These are phyloP conservation scores for Capillidium rhysosporum DNA, from an alignment of 371 early-diverging fungal genomes.

Conservation along the genomic window DNA sequence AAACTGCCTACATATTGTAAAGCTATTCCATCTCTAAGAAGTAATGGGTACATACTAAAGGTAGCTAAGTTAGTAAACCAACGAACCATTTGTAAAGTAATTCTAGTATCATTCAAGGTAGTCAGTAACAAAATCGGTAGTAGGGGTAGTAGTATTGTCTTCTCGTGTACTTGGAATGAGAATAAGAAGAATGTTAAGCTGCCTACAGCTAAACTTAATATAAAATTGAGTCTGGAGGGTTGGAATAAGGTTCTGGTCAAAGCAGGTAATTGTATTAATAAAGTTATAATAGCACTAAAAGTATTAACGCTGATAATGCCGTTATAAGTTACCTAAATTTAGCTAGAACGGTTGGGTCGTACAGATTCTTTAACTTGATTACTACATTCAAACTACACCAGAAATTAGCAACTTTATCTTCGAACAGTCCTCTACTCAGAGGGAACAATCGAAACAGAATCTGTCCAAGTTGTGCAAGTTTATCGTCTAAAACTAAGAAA, in stretches of 20 bases:
- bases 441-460: conserved; percentile 75
- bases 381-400: conserved; percentile 85
- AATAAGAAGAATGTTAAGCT: conserved; percentile 81
- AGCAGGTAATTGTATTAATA: conserved; percentile 44
- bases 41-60: conserved; percentile 76
- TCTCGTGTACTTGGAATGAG: conserved; percentile 95
- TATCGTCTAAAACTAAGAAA: conserved; percentile 15
- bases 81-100: conserved; percentile 17
- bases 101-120: conserved; percentile 25
- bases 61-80: conserved; percentile 63
- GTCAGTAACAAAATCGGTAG: conserved; percentile 54
- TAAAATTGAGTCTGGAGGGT: conserved; percentile 25
- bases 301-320: not conserved
- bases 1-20: conserved; percentile 38
- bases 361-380: conserved; percentile 53
- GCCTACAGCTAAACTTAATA: conserved; percentile 46
- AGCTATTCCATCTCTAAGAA: conserved; percentile 44
- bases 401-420: conserved; percentile 92
- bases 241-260: conserved; percentile 27
- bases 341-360: conserved; percentile 33
- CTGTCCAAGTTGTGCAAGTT: conserved; percentile 34
- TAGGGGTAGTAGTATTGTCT: conserved; percentile 70
- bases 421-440: conserved; percentile 80
- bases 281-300: conserved; percentile 47
- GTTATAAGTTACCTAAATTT: conserved; percentile 32